A percentile compares a stretch with the other conserved stretches of the same genome.
phyloP scores from a whole-genome alignment of 2,329 filamentous ascomycete species.

The Sporothrix brasiliensis region DNA sequence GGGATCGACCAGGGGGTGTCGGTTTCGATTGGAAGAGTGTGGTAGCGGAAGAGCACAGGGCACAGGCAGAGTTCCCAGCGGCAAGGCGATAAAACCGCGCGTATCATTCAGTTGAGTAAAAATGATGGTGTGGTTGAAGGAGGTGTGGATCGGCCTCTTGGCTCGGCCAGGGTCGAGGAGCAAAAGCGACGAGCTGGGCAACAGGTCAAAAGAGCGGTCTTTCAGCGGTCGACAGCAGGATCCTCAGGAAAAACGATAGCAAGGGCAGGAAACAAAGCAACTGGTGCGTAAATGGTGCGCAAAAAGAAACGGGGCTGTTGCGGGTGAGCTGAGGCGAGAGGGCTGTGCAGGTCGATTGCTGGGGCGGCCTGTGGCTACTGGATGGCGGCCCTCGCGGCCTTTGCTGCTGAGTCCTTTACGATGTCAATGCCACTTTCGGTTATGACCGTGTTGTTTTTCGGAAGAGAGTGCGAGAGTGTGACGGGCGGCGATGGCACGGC shows the following conservation, averaged over 20 bases:
- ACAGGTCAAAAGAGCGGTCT: conserved; percentile 15
- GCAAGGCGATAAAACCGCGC: conserved; percentile 23
- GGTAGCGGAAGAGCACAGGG: background rate
- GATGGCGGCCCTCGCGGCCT: background rate
- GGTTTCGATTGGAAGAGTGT: background rate
- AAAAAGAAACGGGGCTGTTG: conserved; percentile 15
- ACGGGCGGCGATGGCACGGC: conserved; percentile 1
- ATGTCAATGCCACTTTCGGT: conserved; percentile 7
- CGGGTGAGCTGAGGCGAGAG: conserved; percentile 26
- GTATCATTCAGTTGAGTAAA: background rate
- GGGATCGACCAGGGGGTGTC: conserved; percentile 25
- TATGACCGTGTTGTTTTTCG: background rate
- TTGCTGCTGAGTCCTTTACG: background rate
- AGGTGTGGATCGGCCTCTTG: conserved; percentile 22
- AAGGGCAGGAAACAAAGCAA: background rate
- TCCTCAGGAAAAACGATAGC: background rate
- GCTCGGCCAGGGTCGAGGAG: conserved; percentile 25
- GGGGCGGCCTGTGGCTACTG: conserved; percentile 16
- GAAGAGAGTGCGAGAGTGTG: background rate
- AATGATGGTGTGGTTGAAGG: conserved; percentile 24
- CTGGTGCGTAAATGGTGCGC: too few relatives aligned
- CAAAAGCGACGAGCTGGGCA: conserved; percentile 4
- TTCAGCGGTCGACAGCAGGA: conserved; percentile 15
- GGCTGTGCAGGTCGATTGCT: conserved; percentile 22
- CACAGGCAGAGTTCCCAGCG: conserved; percentile 20